phyloP scores from a whole-genome alignment of 257 asterid genomes.

The Lithospermum erythrorhizon region DNA sequence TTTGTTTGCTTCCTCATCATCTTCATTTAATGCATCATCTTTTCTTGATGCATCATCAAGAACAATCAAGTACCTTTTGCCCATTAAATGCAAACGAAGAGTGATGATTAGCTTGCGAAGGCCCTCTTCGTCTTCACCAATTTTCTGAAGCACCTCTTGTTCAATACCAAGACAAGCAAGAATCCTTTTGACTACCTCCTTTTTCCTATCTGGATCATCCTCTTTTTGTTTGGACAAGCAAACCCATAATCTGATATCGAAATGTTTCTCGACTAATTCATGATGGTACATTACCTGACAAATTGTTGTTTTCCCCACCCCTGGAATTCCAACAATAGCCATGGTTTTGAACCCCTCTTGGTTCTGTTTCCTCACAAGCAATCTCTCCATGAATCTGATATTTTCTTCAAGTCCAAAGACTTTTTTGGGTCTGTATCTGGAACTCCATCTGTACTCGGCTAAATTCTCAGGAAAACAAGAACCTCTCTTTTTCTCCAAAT shows the following conservation, averaged over 20 bases:
- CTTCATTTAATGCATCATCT: too few species aligned
- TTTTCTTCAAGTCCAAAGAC: slow-evolving; percentile 26
- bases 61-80: slow-evolving; percentile 28
- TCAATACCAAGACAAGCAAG: slow-evolving; percentile 29
- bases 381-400: slow-evolving; percentile 27
- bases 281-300: slow-evolving; percentile 23
- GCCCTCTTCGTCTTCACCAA: slow-evolving; percentile 1
- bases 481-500: neutral
- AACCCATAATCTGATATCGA: slow-evolving; percentile 33
- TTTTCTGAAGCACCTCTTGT: neutral
- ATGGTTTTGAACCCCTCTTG: slow-evolving; percentile 14
- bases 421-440: slow-evolving; percentile 6
- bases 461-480: slow-evolving; percentile 1
- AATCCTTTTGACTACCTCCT: slow-evolving; percentile 24
- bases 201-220: slow-evolving; percentile 8
- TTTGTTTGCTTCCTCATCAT: too few species aligned
- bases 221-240: slow-evolving; percentile 25
- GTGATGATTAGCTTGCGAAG: slow-evolving; percentile 16
- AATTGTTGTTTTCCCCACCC: slow-evolving; percentile 41
- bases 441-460: slow-evolving; percentile 25
- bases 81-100: slow-evolving; percentile 23
- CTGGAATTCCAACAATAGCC: slow-evolving; percentile 34
- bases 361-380: slow-evolving; percentile 16
- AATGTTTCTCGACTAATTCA: slow-evolving; percentile 20
- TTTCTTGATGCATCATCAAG: slow-evolving; percentile 26